Conservation (phyloP, 306 rosid species). For the Castanospermum australe region DNA sequence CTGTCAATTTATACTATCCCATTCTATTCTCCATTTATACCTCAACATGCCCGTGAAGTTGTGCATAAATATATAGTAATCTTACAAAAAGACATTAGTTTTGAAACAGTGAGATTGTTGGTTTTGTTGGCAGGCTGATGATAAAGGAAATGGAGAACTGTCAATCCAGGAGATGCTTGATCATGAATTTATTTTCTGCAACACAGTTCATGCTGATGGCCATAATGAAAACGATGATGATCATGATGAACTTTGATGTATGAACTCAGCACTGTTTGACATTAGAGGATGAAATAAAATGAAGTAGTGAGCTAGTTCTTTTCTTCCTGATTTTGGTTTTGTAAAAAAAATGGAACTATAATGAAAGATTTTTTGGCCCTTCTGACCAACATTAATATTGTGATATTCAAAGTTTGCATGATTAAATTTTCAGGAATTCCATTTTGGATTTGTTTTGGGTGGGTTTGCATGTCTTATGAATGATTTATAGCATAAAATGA, state of each 20-base stretch:
- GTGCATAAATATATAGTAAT: neutral
- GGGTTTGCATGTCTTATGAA: neutral
- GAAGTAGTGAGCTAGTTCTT: neutral
- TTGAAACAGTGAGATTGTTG: neutral
- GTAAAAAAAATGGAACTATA: neutral
- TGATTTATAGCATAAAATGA: no score
- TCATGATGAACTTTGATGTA: constrained; percentile 42
- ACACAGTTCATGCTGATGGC: constrained; percentile 34
- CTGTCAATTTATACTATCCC: no score
- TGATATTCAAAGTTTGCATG: no score
- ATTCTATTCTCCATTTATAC: no score
- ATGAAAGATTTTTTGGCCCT: neutral
- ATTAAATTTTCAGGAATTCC: neutral
- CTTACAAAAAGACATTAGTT: neutral
- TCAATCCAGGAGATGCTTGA: constrained; percentile 66
- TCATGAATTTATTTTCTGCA: constrained; percentile 56
- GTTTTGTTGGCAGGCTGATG: constrained; percentile 62
- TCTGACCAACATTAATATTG: neutral
- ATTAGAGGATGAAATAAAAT: neutral
- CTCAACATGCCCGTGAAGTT: neutral
- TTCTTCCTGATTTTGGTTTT: neutral
- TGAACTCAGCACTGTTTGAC: neutral
- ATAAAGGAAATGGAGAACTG: constrained; percentile 53
- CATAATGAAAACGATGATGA: constrained; percentile 26
- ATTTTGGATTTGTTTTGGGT: neutral